phyloP scores from a whole-genome alignment of 495 filamentous ascomycete species.

The Penicillium subrubescens region DNA sequence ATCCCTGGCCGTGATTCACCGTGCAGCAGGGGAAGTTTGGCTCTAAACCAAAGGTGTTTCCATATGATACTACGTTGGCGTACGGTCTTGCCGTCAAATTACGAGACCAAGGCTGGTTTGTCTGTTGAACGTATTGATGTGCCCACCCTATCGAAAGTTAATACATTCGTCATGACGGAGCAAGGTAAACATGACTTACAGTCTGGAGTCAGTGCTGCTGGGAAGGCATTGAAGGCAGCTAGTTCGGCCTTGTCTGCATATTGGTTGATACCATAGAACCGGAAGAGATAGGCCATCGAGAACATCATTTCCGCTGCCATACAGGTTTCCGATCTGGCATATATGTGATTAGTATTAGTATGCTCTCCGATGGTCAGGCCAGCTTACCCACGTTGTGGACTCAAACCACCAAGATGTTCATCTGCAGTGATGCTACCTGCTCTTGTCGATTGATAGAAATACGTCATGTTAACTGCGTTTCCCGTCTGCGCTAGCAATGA shows the following conservation, averaged over 20 bases:
- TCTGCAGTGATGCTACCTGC: neutral
- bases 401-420: neutral
- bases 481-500: slow-evolving; percentile 21
- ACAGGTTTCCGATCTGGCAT: slow-evolving; percentile 45
- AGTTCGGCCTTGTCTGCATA: slow-evolving; percentile 60
- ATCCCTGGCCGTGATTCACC: slow-evolving; percentile 63
- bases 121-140: slow-evolving; percentile 60
- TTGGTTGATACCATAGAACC: slow-evolving; percentile 44
- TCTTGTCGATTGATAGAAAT: neutral
- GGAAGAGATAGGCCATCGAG: slow-evolving; percentile 46
- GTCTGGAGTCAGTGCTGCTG: slow-evolving; percentile 55
- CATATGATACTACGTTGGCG: slow-evolving; percentile 42
- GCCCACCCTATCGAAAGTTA: slow-evolving; percentile 46
- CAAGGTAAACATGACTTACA: slow-evolving; percentile 15
- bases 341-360: slow-evolving; percentile 30
- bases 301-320: slow-evolving; percentile 50
- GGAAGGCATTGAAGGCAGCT: slow-evolving; percentile 62
- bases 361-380: neutral
- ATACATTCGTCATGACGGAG: neutral
- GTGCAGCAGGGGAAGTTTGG: slow-evolving; percentile 61
- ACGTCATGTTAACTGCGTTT: neutral
- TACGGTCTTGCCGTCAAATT: slow-evolving; percentile 51
- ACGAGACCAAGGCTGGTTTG: slow-evolving; percentile 57
- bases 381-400: neutral
- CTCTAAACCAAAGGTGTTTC: slow-evolving; percentile 31